phyloP scores from a whole-genome alignment of 352 stramenopile species.

The Globisporangium emineosum region DNA sequence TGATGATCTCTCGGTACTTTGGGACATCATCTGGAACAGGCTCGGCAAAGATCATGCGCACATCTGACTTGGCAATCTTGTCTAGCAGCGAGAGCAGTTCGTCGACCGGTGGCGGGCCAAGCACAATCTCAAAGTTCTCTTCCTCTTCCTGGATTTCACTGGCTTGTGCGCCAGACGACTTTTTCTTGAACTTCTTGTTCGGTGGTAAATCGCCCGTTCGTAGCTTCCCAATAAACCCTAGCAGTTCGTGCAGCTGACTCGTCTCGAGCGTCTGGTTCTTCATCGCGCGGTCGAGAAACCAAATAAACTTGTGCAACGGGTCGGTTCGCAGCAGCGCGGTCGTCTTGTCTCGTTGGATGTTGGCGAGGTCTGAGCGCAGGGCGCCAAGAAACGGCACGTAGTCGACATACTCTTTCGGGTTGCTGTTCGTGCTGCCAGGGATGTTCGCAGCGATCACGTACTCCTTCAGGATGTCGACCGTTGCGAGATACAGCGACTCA shows the following conservation, averaged over 20 bases:
- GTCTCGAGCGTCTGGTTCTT: constrained; percentile 76
- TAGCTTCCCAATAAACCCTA: constrained; percentile 68
- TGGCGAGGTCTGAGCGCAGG: constrained; percentile 74
- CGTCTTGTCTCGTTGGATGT: constrained; percentile 78
- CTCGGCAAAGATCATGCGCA: constrained; percentile 80
- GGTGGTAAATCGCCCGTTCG: constrained; percentile 61
- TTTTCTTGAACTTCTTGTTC: constrained; percentile 83
- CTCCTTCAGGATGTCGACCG: constrained; percentile 75
- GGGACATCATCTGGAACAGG: constrained; percentile 82
- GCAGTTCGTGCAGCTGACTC: constrained; percentile 63
- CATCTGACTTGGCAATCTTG: constrained; percentile 77
- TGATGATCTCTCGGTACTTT: constrained; percentile 81
- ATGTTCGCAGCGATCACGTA: constrained; percentile 71
- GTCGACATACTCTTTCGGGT: constrained; percentile 81
- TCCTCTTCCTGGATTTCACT: constrained; percentile 65
- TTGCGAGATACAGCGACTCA: constrained; percentile 73
- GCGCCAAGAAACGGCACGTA: constrained; percentile 80
- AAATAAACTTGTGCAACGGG: constrained; percentile 87
- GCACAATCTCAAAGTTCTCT: constrained; percentile 78
- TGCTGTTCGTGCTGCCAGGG: constrained; percentile 52
- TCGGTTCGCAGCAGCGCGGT: constrained; percentile 66
- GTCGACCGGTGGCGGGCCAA: constrained; percentile 67
- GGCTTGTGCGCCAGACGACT: constrained; percentile 11
- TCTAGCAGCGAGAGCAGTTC: constrained; percentile 69
- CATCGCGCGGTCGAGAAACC: constrained; percentile 78